A percentile compares a stretch with the other conserved stretches of the same genome.
phyloP scores from a whole-genome alignment of 148 eudicot species.

The Amaranthus cruentus region DNA sequence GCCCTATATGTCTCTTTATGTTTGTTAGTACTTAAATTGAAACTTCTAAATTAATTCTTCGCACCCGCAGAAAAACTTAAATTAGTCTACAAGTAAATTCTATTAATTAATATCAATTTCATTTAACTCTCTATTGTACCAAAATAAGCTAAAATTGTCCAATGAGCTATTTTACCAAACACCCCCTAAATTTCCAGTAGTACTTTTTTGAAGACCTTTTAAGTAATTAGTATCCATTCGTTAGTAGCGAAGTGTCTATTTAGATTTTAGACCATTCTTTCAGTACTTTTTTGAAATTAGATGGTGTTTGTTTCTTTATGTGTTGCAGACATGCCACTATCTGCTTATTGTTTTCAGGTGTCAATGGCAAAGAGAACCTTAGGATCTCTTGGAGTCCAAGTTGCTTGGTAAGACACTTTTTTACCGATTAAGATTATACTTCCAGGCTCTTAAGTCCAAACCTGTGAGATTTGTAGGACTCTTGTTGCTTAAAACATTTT shows the following conservation, averaged over 20 bases:
- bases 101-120: too few relatives aligned
- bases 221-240: too few relatives aligned
- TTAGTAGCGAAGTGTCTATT: background rate
- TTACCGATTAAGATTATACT: conserved; percentile 1
- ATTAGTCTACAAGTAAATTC: background rate
- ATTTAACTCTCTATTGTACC: too few relatives aligned
- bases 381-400: conserved; percentile 74
- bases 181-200: too few relatives aligned
- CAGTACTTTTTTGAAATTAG: background rate
- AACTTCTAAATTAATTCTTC: background rate
- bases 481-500: background rate
- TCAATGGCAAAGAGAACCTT: conserved; percentile 95
- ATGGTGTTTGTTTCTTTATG: background rate
- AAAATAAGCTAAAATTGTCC: too few relatives aligned
- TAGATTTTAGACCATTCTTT: background rate
- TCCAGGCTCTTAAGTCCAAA: background rate
- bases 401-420: conserved; percentile 60
- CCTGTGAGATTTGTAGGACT: background rate
- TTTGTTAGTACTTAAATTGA: background rate
- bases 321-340: conserved; percentile 4
- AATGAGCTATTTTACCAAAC: too few relatives aligned
- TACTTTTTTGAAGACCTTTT: too few relatives aligned
- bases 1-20: background rate
- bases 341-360: conserved; percentile 44
- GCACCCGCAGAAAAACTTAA: background rate